These are phyloP conservation scores for Eucalyptus cladocalyx DNA, from an alignment of 345 rosid species.

Conservation along the genomic window DNA sequence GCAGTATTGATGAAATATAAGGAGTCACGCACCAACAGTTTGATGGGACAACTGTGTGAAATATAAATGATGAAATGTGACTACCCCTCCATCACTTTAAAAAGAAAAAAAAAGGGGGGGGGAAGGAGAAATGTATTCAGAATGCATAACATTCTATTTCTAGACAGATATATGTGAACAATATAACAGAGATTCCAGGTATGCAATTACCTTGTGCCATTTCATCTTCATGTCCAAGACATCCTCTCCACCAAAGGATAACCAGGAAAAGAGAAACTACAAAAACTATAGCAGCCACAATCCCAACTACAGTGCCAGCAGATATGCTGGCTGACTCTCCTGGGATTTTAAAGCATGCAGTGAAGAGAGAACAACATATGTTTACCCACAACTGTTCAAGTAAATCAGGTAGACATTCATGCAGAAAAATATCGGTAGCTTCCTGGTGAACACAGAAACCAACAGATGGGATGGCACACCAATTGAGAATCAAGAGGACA, in stretches of 20 bases:
- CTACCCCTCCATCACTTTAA: not conserved
- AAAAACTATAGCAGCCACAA: not conserved
- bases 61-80: not conserved
- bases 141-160: not conserved
- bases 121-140: not conserved
- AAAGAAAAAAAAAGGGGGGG: too few species aligned
- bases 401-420: not conserved
- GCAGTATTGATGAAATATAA: not conserved
- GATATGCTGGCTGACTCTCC: not conserved
- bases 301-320: not conserved
- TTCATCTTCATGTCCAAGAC: not conserved
- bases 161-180: not conserved
- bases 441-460: not conserved
- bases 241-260: conserved; percentile 3
- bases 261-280: not conserved
- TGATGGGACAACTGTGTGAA: not conserved
- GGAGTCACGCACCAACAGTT: not conserved
- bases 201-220: not conserved
- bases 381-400: not conserved
- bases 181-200: not conserved
- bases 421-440: not conserved
- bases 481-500: too few species aligned
- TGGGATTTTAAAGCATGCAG: not conserved
- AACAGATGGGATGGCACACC: not conserved
- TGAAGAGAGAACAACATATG: not conserved